These are phyloP conservation scores for Favolaschia claudopus DNA, from an alignment of 768 basidiomycete genomes.

Conservation along the genomic window DNA sequence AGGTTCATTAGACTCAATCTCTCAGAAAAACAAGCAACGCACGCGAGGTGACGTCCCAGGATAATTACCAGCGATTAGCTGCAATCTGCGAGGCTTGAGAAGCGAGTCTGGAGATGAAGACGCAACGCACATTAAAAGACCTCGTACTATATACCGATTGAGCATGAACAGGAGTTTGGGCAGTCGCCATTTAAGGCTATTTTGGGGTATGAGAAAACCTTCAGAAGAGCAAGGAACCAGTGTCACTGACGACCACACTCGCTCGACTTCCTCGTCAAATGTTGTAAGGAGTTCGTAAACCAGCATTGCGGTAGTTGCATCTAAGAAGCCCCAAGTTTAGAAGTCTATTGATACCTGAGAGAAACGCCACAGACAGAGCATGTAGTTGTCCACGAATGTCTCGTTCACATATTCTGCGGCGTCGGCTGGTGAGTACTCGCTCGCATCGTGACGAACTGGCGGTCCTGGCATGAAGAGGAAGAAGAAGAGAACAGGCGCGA, in stretches of 20 bases:
- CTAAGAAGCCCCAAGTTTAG: slow-evolving; percentile 20
- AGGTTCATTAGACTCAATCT: too few species aligned
- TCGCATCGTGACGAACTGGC: slow-evolving; percentile 10
- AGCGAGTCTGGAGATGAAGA: neutral
- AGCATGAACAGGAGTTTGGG: slow-evolving; percentile 29
- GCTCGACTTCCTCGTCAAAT: slow-evolving; percentile 32
- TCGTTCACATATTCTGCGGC: neutral
- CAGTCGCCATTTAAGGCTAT: slow-evolving; percentile 27
- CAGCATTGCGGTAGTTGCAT: slow-evolving; percentile 33
- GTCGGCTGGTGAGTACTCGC: slow-evolving; percentile 16
- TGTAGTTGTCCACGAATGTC: slow-evolving; percentile 17
- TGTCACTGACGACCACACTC: slow-evolving; percentile 42
- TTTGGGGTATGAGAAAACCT: neutral
- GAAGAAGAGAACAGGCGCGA: neutral
- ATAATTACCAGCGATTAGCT: slow-evolving; percentile 9
- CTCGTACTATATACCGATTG: slow-evolving; percentile 27
- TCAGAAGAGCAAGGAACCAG: neutral
- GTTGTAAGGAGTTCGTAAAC: slow-evolving; percentile 37
- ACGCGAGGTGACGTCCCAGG: slow-evolving; percentile 14
- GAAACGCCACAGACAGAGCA: slow-evolving; percentile 5
- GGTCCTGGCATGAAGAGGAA: slow-evolving; percentile 19
- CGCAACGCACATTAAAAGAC: slow-evolving; percentile 21
- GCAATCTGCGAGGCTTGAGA: slow-evolving; percentile 1
- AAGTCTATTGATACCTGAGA: neutral
- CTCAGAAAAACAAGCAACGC: neutral